Conservation (phyloP, 371 early-diverging fungal genomes). For the Rhizopus delemar region DNA sequence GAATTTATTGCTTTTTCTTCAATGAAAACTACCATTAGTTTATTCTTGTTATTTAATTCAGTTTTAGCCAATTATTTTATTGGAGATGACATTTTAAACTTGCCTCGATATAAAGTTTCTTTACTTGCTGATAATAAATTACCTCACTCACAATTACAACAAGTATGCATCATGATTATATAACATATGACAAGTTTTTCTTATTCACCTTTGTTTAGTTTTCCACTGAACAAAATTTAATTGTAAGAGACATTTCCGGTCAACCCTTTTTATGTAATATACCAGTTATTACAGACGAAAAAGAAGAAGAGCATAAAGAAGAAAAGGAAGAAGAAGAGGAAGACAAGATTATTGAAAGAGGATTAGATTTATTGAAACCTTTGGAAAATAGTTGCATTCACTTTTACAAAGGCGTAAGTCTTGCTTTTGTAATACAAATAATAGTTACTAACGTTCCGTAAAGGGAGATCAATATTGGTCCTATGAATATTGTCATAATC, state of each 20-base stretch:
- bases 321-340: constrained; percentile 31
- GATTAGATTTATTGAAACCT: constrained; percentile 61
- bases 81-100: constrained; percentile 55
- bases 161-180: constrained; percentile 6
- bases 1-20: background rate
- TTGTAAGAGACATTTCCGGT: constrained; percentile 52
- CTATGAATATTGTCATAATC: constrained; percentile 79
- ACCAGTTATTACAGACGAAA: constrained; percentile 33
- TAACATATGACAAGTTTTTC: background rate
- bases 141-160: constrained; percentile 28
- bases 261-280: constrained; percentile 56
- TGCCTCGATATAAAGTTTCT: constrained; percentile 54
- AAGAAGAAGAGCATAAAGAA: constrained; percentile 14
- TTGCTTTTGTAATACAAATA: background rate
- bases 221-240: constrained; percentile 13
- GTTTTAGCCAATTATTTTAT: constrained; percentile 37
- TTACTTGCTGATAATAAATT: constrained; percentile 43
- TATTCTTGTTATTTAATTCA: background rate
- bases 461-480: constrained; percentile 72
- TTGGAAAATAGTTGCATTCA: constrained; percentile 56
- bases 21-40: background rate
- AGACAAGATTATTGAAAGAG: constrained; percentile 52
- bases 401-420: constrained; percentile 36
- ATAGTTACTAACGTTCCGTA: background rate
- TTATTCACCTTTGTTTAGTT: background rate